A percentile compares a stretch with the other conserved stretches of the same genome.
These are phyloP conservation scores for Bipolaris gigantea DNA, from an alignment of 2,329 filamentous ascomycete species.

Conservation along the genomic window DNA sequence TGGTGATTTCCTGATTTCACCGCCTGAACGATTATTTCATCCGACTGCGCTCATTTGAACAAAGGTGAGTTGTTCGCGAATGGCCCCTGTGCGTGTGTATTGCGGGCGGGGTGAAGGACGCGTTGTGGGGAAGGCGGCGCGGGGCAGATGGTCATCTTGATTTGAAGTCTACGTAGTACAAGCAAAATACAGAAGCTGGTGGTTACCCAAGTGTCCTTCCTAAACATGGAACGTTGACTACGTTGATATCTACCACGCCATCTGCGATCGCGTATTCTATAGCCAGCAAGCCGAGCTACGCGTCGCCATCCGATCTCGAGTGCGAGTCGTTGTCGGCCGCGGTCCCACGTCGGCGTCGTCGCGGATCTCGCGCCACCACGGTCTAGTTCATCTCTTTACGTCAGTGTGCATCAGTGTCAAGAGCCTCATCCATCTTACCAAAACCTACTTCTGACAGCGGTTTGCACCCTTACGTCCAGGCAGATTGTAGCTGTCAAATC, in stretches of 20 bases:
- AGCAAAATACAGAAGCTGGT: background rate
- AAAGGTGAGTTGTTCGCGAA: background rate
- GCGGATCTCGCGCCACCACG: background rate
- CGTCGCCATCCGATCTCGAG: background rate
- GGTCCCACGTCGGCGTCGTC: background rate
- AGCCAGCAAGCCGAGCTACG: slow-evolving; percentile 5
- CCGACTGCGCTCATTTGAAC: background rate
- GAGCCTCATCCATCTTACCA: slow-evolving; percentile 11
- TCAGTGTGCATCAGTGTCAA: slow-evolving; percentile 19
- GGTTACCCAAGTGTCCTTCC: too few species aligned
- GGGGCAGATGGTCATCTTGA: slow-evolving; percentile 12
- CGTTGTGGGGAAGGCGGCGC: slow-evolving; percentile 14
- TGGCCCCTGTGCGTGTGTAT: background rate
- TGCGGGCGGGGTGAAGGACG: background rate
- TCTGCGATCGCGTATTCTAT: background rate
- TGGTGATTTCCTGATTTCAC: background rate
- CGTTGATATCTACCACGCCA: background rate
- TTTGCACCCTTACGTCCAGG: background rate
- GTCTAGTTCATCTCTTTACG: slow-evolving; percentile 18
- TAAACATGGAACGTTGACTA: too few species aligned
- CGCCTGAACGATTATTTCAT: background rate
- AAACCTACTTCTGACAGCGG: slow-evolving; percentile 2
- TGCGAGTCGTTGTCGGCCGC: background rate
- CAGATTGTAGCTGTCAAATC: background rate
- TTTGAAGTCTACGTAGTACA: background rate